These are phyloP conservation scores for Theileria orientalis DNA, from an alignment of 169 alveolate species.

Conservation along the genomic window DNA sequence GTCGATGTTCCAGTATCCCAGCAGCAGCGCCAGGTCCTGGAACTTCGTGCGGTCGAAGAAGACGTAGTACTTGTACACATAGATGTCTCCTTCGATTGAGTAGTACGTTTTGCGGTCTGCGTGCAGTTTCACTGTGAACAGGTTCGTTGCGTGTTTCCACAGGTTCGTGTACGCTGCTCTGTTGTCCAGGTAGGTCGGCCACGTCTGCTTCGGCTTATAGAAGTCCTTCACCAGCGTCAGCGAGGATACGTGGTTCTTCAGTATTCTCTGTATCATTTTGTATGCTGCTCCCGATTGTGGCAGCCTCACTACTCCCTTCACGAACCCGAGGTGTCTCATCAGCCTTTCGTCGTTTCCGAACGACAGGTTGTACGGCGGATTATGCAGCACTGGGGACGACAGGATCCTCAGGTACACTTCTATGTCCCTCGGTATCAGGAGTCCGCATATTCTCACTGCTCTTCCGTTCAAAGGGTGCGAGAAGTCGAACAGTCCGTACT, in stretches of 20 bases:
- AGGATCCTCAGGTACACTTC: slow-evolving; percentile 53
- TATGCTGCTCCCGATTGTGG: slow-evolving; percentile 53
- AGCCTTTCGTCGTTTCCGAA: slow-evolving; percentile 1
- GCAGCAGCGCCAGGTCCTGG: slow-evolving; percentile 22
- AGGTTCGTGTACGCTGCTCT: slow-evolving; percentile 64
- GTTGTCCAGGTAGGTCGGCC: slow-evolving; percentile 65
- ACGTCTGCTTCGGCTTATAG: slow-evolving; percentile 15
- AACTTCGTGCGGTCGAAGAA: slow-evolving; percentile 21
- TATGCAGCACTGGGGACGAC: slow-evolving; percentile 57
- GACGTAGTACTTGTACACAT: slow-evolving; percentile 34
- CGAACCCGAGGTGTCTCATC: slow-evolving; percentile 17
- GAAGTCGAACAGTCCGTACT: slow-evolving; percentile 57
- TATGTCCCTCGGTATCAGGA: slow-evolving; percentile 31
- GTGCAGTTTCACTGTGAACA: slow-evolving; percentile 23
- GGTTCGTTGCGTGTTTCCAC: slow-evolving; percentile 46
- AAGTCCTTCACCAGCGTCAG: slow-evolving; percentile 9
- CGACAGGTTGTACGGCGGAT: slow-evolving; percentile 13
- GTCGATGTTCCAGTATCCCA: slow-evolving; percentile 55
- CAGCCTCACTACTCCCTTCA: slow-evolving; percentile 25
- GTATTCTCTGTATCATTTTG: slow-evolving; percentile 18
- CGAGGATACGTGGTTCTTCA: slow-evolving; percentile 22
- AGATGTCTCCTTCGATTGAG: slow-evolving; percentile 25
- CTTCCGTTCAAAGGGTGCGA: slow-evolving; percentile 49
- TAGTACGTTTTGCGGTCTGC: slow-evolving; percentile 3
- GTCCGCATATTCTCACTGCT: slow-evolving; percentile 27